A percentile compares a stretch with the other conserved stretches of the same genome.
phyloP scores from a whole-genome alignment of 768 basidiomycete genomes.

The Lyophyllum shimeji region DNA sequence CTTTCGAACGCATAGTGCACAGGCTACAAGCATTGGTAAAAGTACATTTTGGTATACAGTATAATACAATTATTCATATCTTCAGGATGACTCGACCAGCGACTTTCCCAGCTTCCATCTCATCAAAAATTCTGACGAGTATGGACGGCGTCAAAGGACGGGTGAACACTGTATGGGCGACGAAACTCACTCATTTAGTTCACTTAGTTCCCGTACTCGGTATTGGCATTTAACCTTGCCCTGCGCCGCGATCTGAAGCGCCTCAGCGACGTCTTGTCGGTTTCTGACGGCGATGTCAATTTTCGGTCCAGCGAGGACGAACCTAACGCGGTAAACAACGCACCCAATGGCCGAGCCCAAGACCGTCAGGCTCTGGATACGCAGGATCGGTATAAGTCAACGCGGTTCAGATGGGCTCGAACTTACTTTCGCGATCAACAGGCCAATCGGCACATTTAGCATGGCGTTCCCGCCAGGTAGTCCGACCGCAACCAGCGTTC shows the following conservation, averaged over 20 bases:
- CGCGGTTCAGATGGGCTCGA: conserved; percentile 1
- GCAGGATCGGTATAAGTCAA: background rate
- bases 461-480: conserved; percentile 47
- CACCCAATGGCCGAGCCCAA: conserved; percentile 41
- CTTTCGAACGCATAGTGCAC: background rate
- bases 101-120: conserved; percentile 28
- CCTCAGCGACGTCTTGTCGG: conserved; percentile 79
- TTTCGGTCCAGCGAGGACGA: too few relatives aligned
- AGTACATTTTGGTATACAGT: background rate
- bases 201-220: conserved; percentile 42
- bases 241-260: conserved; percentile 65
- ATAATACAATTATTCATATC: background rate
- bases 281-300: conserved; percentile 39
- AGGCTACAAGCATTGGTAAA: background rate
- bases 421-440: conserved; percentile 34
- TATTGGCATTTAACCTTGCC: conserved; percentile 68
- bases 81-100: conserved; percentile 30
- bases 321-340: background rate
- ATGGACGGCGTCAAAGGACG: background rate
- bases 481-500: conserved; percentile 74
- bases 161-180: background rate
- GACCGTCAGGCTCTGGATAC: conserved; percentile 41
- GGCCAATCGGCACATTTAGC: conserved; percentile 51
- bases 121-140: conserved; percentile 23
- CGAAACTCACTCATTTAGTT: conserved; percentile 48